Base-by-base conservation (phyloP, 768 basidiomycete genomes). In the Crucibulum laeve region DNA sequence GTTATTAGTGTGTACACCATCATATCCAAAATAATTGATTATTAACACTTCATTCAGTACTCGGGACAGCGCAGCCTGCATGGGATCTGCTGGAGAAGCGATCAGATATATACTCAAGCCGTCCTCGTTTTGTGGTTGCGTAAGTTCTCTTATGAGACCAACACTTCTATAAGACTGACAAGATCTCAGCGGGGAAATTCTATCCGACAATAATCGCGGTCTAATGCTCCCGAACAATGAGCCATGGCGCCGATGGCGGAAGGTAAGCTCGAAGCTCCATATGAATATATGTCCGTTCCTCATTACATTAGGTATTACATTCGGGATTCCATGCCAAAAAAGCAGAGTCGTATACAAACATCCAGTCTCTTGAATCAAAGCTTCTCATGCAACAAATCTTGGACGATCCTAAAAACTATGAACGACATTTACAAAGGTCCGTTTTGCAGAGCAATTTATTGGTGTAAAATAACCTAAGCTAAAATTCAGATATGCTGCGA, bases 31-130 rank as follows among this genome's bases (percentile, higher is more conserved):
- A 15, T 13, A 14, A 25, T 26, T 11, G 11, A 36, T 17, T 14
- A 38, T 26, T 5, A 50, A 33, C 6, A n/a, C n/a, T 30, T 30
- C n/a, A 30, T 10, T 8, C 49, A 68, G 71, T 76, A 11, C 60
- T 73, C 32, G 67, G 70, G 4, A 73, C 63, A 3, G 70, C 72
- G 1, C 70, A 71, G 49, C 66, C 68, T 25, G 70, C 70, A 24
- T 71, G 67, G 69, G 71, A 73, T 41, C 58, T 73, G 6, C 53
- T 79, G 18, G 74, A 77, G 45, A 73, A 70, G 43, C 64, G 72
- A 23, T 72, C 71, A 0, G 60, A 67, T 0, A 67, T 69, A 14
- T 77, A 76, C 41, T 74, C 73, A 2, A 69, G 68, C 43, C 63
- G 75, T 10, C 73, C 73, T 25, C 68, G 68, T 13, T 70, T 73